Conservation (phyloP, 169 alveolate genomes). For the Plasmodium cynomolgi region DNA sequence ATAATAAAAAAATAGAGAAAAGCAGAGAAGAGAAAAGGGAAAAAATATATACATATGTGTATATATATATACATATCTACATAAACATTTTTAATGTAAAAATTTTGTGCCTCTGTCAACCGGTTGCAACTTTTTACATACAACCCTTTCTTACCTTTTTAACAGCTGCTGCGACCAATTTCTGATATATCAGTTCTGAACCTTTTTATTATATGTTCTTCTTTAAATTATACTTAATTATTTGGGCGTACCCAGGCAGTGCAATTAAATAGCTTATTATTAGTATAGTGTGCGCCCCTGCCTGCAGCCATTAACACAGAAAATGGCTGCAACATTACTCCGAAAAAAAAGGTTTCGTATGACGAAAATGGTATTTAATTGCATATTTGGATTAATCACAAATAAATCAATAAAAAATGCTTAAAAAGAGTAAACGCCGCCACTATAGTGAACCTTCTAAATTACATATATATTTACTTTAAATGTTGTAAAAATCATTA, state of each 20-base stretch:
- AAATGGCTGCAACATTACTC: not conserved
- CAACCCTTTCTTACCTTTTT: not conserved
- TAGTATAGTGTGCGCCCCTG: not conserved
- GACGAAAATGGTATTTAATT: not conserved
- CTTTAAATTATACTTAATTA: not conserved
- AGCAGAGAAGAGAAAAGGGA: not conserved
- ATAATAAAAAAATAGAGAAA: not conserved
- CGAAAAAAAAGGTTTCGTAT: not conserved
- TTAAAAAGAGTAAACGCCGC: not conserved
- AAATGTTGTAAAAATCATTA: not conserved
- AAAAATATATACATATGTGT: not conserved
- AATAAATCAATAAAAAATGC: not conserved
- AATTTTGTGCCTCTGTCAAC: not conserved
- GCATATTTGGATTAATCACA: not conserved
- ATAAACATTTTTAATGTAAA: not conserved
- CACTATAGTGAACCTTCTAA: not conserved
- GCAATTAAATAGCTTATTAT: not conserved
- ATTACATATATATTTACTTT: not conserved
- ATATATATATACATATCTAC: not conserved
- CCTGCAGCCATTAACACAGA: not conserved
- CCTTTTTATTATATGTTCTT: not conserved
- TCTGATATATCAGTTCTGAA: not conserved
- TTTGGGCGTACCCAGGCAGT: not conserved
- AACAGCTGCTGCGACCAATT: not conserved
- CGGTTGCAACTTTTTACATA: not conserved